Evolutionary conservation across 345 rosid species (phyloP), one percentile per base, ranked within the genome.

Genomic region (Pelargonium nanum): DNA sequence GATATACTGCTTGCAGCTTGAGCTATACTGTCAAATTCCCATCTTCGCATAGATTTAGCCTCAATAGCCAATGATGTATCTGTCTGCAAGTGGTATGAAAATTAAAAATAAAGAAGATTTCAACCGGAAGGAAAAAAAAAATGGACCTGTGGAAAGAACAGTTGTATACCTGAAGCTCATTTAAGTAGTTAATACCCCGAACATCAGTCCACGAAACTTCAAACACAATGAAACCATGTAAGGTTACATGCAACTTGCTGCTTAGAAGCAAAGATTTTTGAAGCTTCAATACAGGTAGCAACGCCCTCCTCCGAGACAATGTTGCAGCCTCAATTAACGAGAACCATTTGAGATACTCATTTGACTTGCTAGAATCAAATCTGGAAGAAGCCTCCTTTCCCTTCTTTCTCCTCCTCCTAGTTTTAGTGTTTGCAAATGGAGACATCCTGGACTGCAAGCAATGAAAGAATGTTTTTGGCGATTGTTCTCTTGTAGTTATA

Each of bases 1-100:
- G 84, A 68, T 59, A 83, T 74, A 64, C 74, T 79, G 55, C 66
- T 70, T 57, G 71, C 81, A 52, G 96, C 99, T 68, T 94, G 97
- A 32, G 72, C 55, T 51, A 90, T 80, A 70, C 99, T 83, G 62
- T 90, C 97, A 70, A 94, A 94, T 69, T 94, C 99, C 99, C 97
- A 94, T 78, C 97, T 83, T 70, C 57, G 84, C 99, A 90, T 90
- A 63, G 81, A 50, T 74, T 84, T 94, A 62, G 96, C 76, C 75
- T 94, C 99, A 24, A 94, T 53, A 30, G 99, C 99, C 53, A 94
- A 74, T 67, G 89, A 86, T 28, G 99, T 86, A 64, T 88, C 97
- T n/a, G 93, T 88, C 99, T 94, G 82, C 73, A 80, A 44, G 30
- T 45, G 24, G 63, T 60, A 68, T 60, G 32, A 72, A 8, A 40